A percentile compares a stretch with the other conserved stretches of the same genome.
phyloP scores from a whole-genome alignment of 768 basidiomycete species.

The Tulasnella sp. region DNA sequence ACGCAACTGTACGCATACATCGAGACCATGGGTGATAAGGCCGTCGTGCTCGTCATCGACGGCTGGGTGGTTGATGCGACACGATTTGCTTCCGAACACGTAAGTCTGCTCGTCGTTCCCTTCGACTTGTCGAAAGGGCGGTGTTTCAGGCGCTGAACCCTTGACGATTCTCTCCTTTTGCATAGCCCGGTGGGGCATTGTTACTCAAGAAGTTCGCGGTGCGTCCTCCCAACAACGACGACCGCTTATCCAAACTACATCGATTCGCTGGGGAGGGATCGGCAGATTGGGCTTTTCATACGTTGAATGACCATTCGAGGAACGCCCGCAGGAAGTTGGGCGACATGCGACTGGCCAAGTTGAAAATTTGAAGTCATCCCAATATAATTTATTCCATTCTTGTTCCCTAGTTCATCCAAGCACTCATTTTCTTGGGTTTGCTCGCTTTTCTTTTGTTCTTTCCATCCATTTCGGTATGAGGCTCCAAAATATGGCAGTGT shows the following conservation, averaged over 20 bases:
- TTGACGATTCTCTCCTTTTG: no score
- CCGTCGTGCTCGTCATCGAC: constrained; percentile 2
- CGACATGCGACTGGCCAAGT: background rate
- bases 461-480: no score
- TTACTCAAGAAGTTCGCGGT: background rate
- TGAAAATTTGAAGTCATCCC: background rate
- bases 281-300: constrained; percentile 12
- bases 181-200: constrained; percentile 4
- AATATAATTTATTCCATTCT: no score
- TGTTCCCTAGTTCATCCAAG: no score
- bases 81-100: constrained; percentile 8
- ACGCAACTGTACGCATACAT: background rate
- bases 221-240: background rate
- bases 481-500: no score
- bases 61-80: constrained; percentile 9
- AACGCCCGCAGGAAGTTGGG: background rate
- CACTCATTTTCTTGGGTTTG: no score
- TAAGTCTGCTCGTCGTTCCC: background rate
- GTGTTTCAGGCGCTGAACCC: no score
- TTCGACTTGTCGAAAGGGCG: background rate
- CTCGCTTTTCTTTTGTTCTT: no score
- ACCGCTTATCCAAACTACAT: background rate
- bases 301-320: constrained; percentile 8
- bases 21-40: background rate
- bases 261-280: background rate